These are phyloP conservation scores for Collybiopsis luxurians DNA, from an alignment of 768 basidiomycete species.

Conservation along the genomic window DNA sequence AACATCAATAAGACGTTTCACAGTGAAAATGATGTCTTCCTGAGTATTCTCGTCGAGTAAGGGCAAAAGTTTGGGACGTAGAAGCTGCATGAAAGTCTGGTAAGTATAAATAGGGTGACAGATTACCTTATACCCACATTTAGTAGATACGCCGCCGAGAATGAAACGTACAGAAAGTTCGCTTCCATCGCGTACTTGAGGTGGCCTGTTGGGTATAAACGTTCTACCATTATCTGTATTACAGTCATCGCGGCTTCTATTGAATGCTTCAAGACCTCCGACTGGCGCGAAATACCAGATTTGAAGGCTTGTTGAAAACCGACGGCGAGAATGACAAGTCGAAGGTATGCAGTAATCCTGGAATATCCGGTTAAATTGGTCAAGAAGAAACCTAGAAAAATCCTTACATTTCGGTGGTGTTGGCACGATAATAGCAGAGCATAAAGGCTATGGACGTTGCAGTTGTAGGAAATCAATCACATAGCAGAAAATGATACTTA, in stretches of 20 bases:
- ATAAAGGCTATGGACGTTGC: slow-evolving; percentile 29
- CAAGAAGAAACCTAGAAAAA: background rate
- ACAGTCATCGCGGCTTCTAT: slow-evolving; percentile 55
- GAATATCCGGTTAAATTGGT: background rate
- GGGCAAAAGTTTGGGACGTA: slow-evolving; percentile 46
- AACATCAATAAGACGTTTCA: slow-evolving; percentile 41
- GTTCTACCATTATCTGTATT: slow-evolving; percentile 50
- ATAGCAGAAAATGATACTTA: slow-evolving; percentile 18
- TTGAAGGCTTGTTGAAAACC: slow-evolving; percentile 50
- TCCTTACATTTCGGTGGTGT: slow-evolving; percentile 40
- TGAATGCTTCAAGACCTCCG: slow-evolving; percentile 43
- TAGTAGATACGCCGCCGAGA: slow-evolving; percentile 58
- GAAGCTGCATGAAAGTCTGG: slow-evolving; percentile 33
- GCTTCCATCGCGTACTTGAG: slow-evolving; percentile 56
- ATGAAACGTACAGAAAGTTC: slow-evolving; percentile 50
- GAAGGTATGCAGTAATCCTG: slow-evolving; percentile 53
- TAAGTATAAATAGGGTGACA: too few relatives aligned
- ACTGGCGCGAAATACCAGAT: slow-evolving; percentile 36
- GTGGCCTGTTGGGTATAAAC: slow-evolving; percentile 51
- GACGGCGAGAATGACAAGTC: slow-evolving; percentile 53
- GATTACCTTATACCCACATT: slow-evolving; percentile 41
- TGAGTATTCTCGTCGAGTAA: slow-evolving; percentile 39
- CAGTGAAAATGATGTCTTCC: slow-evolving; percentile 39
- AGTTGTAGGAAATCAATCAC: background rate
- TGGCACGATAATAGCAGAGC: slow-evolving; percentile 42